phyloP scores from a whole-genome alignment of 352 stramenopile genomes.

The Aphanomyces stellatus region DNA sequence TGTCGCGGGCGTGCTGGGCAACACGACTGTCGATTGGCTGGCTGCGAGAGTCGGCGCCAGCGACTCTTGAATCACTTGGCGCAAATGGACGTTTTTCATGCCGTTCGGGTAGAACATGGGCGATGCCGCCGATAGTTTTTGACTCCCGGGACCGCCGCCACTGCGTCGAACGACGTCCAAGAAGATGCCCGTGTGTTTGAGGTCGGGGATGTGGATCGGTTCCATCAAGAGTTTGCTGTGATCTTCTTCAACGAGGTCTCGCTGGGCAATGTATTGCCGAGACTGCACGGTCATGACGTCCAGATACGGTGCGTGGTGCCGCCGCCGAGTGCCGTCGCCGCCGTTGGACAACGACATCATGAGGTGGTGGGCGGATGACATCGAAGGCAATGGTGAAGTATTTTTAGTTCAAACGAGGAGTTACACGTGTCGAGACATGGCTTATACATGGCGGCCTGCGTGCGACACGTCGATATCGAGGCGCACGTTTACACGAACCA shows the following conservation, averaged over 20 bases:
- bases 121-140: constrained; percentile 16
- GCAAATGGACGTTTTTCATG: constrained; percentile 62
- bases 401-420: no score
- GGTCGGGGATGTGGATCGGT: constrained; percentile 47
- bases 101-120: constrained; percentile 60
- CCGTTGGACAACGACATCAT: no score
- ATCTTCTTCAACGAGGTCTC: constrained; percentile 3
- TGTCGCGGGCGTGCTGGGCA: neutral
- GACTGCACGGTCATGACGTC: constrained; percentile 61
- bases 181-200: constrained; percentile 45
- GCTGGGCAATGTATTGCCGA: constrained; percentile 23
- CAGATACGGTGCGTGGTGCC: constrained; percentile 32
- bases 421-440: no score
- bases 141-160: no score
- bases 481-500: no score
- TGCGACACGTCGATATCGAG: no score
- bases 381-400: no score
- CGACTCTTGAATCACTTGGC: constrained; percentile 51
- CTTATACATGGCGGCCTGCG: no score
- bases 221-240: constrained; percentile 37
- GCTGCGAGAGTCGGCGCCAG: constrained; percentile 25
- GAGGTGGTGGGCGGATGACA: no score
- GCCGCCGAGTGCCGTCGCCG: neutral
- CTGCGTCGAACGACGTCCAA: no score
- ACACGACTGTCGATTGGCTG: constrained; percentile 27